Conservation (phyloP, 176 grass and related monocot genomes). For the Rhynchospora breviuscula region DNA sequence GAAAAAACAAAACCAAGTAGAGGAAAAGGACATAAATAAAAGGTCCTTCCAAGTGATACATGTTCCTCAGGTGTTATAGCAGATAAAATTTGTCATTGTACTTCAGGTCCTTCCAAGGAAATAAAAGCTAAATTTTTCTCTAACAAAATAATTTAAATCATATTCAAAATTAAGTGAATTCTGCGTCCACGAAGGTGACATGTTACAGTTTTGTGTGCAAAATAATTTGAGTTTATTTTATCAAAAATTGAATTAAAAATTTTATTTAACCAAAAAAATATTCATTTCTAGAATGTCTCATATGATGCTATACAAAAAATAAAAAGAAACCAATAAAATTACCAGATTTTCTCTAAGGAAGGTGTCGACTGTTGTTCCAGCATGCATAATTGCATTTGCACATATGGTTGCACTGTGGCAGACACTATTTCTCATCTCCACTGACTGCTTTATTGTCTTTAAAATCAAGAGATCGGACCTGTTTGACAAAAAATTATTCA, state of each 20-base stretch:
- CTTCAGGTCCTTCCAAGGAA: neutral
- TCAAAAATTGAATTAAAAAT: neutral
- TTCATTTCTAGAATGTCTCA: neutral
- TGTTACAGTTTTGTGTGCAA: neutral
- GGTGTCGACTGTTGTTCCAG: conserved; percentile 97
- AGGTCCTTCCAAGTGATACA: neutral
- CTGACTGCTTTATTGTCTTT: conserved; percentile 97
- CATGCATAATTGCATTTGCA: conserved; percentile 98
- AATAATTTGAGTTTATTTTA: neutral
- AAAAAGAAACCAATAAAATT: conserved; percentile 6
- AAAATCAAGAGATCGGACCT: conserved; percentile 97
- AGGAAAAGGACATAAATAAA: neutral
- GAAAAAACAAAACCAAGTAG: neutral
- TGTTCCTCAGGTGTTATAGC: neutral
- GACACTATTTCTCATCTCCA: conserved; percentile 99
- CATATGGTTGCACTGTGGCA: conserved; percentile 99
- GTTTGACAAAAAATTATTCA: conserved; percentile 16
- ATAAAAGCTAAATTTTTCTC: neutral
- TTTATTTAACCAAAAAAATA: neutral
- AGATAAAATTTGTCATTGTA: neutral
- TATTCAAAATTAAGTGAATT: neutral
- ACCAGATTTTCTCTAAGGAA: conserved; percentile 99
- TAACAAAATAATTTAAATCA: neutral
- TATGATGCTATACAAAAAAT: conserved; percentile 4
- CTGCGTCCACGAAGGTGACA: neutral